Evolutionary conservation across 2,329 filamentous ascomycete species (phyloP).

Genomic region (Xylaria sp.): DNA sequence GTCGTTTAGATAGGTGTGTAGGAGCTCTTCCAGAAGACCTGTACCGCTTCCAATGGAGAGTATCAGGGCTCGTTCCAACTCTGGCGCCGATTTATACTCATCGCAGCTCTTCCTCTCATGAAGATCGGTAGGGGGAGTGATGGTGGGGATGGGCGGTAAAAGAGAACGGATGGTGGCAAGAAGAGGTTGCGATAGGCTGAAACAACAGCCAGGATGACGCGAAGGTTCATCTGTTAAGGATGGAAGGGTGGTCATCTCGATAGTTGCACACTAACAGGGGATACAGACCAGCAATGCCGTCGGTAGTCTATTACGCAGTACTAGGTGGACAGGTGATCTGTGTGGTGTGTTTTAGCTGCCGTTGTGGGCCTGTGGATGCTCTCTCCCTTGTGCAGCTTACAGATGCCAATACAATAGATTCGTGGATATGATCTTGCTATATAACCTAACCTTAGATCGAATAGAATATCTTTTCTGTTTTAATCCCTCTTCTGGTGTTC

Average conservation of each 20-base stretch:
- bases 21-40: slow-evolving; percentile 37
- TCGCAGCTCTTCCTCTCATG: neutral
- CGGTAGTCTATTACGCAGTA: neutral
- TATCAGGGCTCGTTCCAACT: slow-evolving; percentile 19
- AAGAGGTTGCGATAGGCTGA: slow-evolving; percentile 35
- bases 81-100: neutral
- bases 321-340: no score
- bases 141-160: neutral
- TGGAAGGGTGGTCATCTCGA: slow-evolving; percentile 25
- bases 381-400: neutral
- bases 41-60: slow-evolving; percentile 41
- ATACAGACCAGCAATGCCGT: neutral
- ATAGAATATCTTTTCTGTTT: no score
- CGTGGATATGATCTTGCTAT: no score
- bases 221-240: slow-evolving; percentile 24
- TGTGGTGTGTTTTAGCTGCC: no score
- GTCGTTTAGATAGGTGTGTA: slow-evolving; percentile 22
- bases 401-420: neutral
- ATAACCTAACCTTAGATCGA: no score
- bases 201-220: slow-evolving; percentile 36
- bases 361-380: neutral
- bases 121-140: neutral
- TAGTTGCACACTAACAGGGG: neutral
- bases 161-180: slow-evolving; percentile 20
- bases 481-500: no score